A percentile compares a stretch with the other conserved stretches of the same genome.
phyloP scores from a whole-genome alignment of 176 grass and related monocot species.

The Tillandsia leiboldiana region DNA sequence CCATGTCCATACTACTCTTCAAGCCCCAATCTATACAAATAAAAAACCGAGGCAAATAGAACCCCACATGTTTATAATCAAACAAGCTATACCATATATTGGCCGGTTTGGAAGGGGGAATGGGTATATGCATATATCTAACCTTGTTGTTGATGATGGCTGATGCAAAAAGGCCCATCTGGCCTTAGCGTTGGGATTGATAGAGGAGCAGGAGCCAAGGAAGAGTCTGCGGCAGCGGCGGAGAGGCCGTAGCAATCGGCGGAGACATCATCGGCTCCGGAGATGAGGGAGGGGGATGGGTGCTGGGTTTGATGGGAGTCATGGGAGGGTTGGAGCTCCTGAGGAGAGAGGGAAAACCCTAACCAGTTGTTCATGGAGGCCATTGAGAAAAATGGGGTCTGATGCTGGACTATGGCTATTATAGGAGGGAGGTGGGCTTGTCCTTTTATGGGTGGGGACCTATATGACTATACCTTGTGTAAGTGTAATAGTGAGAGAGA shows the following conservation, averaged over 20 bases:
- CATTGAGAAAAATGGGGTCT: conserved; percentile 18
- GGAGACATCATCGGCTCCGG: neutral
- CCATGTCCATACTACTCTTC: conserved; percentile 16
- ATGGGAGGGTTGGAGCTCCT: conserved; percentile 18
- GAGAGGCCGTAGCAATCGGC: conserved; percentile 18
- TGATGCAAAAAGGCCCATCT: conserved; percentile 27
- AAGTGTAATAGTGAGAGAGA: conserved; percentile 9
- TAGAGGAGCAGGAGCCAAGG: conserved; percentile 7
- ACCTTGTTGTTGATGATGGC: conserved; percentile 4
- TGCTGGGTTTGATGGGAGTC: conserved; percentile 1
- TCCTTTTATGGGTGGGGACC: neutral
- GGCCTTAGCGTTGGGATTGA: conserved; percentile 15
- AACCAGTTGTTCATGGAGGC: conserved; percentile 61
- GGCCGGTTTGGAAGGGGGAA: neutral
- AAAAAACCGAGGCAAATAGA: conserved; percentile 3
- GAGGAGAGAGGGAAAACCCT: conserved; percentile 39
- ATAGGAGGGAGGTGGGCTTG: no score
- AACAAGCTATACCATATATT: neutral
- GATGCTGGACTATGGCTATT: no score
- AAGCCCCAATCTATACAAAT: conserved; percentile 26
- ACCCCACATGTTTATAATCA: neutral
- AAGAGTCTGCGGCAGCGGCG: neutral
- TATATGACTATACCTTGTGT: neutral
- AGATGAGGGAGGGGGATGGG: conserved; percentile 3
- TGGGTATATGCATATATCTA: no score